Conservation (phyloP, 305 asterid species). For the Fraxinus paxiana region DNA sequence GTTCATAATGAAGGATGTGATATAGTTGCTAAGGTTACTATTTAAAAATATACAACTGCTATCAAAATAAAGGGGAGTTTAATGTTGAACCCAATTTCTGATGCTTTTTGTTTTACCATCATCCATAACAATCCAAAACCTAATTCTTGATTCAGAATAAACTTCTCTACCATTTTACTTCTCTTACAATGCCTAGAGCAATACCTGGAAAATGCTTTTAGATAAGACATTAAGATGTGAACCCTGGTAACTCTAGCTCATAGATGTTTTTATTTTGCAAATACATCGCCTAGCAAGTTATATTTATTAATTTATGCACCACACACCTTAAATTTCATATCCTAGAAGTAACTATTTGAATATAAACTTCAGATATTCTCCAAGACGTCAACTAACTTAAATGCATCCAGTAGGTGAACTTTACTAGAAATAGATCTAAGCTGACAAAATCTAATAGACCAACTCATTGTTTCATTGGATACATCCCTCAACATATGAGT, state of each 20-base stretch:
- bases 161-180: not conserved
- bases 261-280: not conserved
- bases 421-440: not conserved
- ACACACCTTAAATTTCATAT: not conserved
- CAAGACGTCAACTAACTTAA: not conserved
- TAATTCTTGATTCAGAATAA: conserved; percentile 2
- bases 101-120: not conserved
- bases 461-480: not conserved
- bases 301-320: not conserved
- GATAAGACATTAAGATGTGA: not conserved
- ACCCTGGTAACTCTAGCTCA: not conserved
- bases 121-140: conserved; percentile 7
- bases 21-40: not conserved
- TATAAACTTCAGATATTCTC: not conserved
- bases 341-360: not conserved
- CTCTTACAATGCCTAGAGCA: conserved; percentile 4
- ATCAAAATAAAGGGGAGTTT: not conserved
- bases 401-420: not conserved
- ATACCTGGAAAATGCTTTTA: not conserved
- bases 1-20: not conserved
- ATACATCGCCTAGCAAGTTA: not conserved
- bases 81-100: not conserved
- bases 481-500: conserved; percentile 9
- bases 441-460: not conserved
- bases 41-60: not conserved